Base-by-base conservation (phyloP, 768 basidiomycete species). In the Cubamyces lactineus region DNA sequence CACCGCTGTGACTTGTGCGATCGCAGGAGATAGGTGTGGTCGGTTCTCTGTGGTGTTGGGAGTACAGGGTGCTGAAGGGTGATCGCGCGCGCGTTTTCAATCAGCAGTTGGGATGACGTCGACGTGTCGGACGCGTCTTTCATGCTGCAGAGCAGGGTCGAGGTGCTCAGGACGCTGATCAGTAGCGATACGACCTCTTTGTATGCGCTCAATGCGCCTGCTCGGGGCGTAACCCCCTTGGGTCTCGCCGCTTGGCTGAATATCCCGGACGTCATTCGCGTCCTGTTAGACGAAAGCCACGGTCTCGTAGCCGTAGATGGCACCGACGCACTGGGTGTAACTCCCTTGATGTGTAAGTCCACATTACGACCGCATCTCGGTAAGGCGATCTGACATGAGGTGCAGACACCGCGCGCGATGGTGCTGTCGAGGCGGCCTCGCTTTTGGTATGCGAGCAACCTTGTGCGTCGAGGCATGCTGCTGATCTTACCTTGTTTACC, bases 171-270 rank as follows among this genome's bases (percentile, higher is more conserved):
- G 57, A 76, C 79, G 17, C 76, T 91, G 24, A 73, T 86, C 16
- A 73, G 71, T 9, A 86, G 85, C 59, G 80, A 82, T 1, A 78
- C 85, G 49, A 80, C 87, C 13, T 86, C 88, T 11, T 77, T 93
- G 15, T 82, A 82, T 70, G 86, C 88, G 17, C 76, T 93, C 43
- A 92, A 93, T 71, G 84, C 86, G n/a, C 86, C 90, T 0, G 84
- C 88, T 78, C 85, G 84, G 55, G 89, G 89, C 38, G 88, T 90
- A 8, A 88, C 89, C 1, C 89, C 90, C 12, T 81, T 93, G 16
- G 86, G 88, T 4, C 85, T 91, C 79, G 88, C 90, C 7, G 85
- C 90, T 0, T 92, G 89, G 89, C 79, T 92, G 19, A 86, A 91
- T 67, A 76, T 83, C 72, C 82, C 83, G 12, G 74, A 82, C 16